phyloP scores from a whole-genome alignment of 2,329 filamentous ascomycete genomes.

The Chaetomium olivaceum region DNA sequence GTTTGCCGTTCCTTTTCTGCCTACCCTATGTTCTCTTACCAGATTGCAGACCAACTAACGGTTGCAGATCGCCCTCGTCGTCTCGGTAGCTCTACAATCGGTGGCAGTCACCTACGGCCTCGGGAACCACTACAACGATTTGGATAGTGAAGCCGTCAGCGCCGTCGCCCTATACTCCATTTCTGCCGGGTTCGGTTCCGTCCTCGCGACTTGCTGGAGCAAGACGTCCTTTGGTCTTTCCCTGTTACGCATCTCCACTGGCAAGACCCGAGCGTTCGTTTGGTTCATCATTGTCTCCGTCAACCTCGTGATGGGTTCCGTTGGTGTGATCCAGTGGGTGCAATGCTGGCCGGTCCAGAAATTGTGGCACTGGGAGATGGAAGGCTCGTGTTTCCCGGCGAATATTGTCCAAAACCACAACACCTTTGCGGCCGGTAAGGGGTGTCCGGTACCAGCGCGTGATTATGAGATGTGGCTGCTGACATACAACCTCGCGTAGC shows the following conservation, averaged over 20 bases:
- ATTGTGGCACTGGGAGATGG: conserved; percentile 19
- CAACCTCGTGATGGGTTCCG: conserved; percentile 25
- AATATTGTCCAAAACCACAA: conserved; percentile 20
- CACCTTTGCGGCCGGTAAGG: conserved; percentile 20
- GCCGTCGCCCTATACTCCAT: conserved; percentile 21
- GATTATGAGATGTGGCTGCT: not conserved
- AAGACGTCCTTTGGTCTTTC: conserved; percentile 44
- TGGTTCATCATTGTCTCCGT: conserved; percentile 40
- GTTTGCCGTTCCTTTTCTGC: conserved; percentile 14
- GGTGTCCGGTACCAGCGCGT: not conserved
- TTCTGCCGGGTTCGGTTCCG: conserved; percentile 27
- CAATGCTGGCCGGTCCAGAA: conserved; percentile 25
- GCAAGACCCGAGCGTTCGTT: conserved; percentile 32
- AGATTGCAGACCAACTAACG: not conserved
- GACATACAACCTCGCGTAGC: conserved; percentile 15
- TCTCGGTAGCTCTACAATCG: conserved; percentile 15
- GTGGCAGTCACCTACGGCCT: conserved; percentile 22
- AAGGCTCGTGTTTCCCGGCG: conserved; percentile 20
- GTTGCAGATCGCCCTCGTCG: conserved; percentile 18
- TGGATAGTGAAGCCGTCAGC: not conserved
- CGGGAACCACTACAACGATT: conserved; percentile 19
- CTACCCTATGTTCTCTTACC: not conserved
- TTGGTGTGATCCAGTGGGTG: conserved; percentile 24
- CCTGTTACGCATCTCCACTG: conserved; percentile 38
- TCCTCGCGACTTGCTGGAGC: conserved; percentile 34